Base-by-base conservation (phyloP, 1,284 basidiomycete genomes). In the Sanghuangporus weigelae region DNA sequence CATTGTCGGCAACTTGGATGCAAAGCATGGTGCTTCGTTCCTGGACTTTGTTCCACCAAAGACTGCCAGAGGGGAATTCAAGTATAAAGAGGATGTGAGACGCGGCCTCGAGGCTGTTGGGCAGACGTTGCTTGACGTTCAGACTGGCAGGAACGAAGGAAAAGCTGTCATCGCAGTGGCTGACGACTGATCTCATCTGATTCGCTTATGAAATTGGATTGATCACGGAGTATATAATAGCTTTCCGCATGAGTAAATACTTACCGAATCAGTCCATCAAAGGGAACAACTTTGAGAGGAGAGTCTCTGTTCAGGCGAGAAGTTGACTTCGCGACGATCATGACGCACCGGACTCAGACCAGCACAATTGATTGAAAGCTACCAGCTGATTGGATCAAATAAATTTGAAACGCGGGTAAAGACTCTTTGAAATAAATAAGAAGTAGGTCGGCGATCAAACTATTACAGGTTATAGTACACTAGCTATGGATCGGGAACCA, bases 221-320 rank as follows among this genome's bases (percentile, higher is more conserved):
- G 26, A 31, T 31, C 26, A 31, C 26, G 2, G 26, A 31, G 5
- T 31, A 31, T 4, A 4, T 31, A 31, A 31, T 31, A 31, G 26
- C 0, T 31, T 31, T 31, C 26, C 26, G 26, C 26, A 31, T 26
- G 23, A 26, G 23, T 26, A 26, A 26, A 4, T 31, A 31, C 26
- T 31, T 31, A 31, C 26, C 26, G 26, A 31, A 31, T 2, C 26
- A 31, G 26, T 5, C 26, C 26, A 3, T 31, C 26, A 31, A 31
- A 31, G 5, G 26, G 26, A 31, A 64, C 68, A 66, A 70, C 80
- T 50, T 72, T 73, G 14, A 73, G 76, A 53, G 81, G 82, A 38
- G 74, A 81, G 68, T 68, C 81, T 68, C 79, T 78, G 69, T 75
- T 76, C 64, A 72, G 76, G 38, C 78, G 79, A 63, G 71, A 78